Evolutionary conservation across 768 basidiomycete species (phyloP).

Genomic region (Pulveroboletus sp.): DNA sequence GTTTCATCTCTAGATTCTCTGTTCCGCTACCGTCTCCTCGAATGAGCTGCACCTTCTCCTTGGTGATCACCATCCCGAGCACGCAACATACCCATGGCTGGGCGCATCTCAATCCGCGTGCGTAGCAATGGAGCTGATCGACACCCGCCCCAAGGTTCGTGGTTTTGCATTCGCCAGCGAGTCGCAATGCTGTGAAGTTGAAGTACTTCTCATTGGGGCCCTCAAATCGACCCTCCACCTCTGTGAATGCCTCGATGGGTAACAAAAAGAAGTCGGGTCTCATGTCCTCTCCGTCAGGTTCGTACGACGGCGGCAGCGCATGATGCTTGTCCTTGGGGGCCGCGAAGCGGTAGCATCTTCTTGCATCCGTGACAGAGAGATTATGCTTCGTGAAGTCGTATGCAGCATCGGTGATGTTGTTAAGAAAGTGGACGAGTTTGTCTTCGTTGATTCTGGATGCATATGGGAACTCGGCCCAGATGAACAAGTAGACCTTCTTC

Average conservation of each 20-base stretch:
- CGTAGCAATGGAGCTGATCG: slow-evolving; percentile 4
- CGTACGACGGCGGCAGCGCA: neutral
- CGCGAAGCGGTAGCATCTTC: slow-evolving; percentile 6
- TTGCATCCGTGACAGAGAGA: neutral
- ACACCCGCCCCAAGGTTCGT: neutral
- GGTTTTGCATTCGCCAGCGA: slow-evolving; percentile 9
- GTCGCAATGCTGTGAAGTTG: neutral
- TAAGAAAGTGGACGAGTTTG: slow-evolving; percentile 4
- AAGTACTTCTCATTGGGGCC: no score
- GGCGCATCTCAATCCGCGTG: neutral
- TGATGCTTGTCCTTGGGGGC: neutral
- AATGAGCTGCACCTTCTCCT: no score
- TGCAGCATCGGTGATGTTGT: slow-evolving; percentile 3
- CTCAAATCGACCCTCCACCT: no score
- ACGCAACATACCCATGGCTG: slow-evolving; percentile 12
- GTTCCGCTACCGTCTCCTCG: slow-evolving; percentile 4
- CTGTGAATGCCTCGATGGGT: slow-evolving; percentile 12
- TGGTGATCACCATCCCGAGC: neutral
- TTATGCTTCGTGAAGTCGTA: neutral
- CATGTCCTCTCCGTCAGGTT: neutral
- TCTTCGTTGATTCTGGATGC: slow-evolving; percentile 5
- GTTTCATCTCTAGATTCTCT: slow-evolving; percentile 7
- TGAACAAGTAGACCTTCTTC: slow-evolving; percentile 2
- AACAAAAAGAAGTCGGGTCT: slow-evolving; percentile 12
- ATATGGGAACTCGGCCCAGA: neutral